A percentile compares a stretch with the other conserved stretches of the same genome.
These are phyloP conservation scores for Coemansia sp. DNA, from an alignment of 192 early-diverging fungal species.

Conservation along the genomic window DNA sequence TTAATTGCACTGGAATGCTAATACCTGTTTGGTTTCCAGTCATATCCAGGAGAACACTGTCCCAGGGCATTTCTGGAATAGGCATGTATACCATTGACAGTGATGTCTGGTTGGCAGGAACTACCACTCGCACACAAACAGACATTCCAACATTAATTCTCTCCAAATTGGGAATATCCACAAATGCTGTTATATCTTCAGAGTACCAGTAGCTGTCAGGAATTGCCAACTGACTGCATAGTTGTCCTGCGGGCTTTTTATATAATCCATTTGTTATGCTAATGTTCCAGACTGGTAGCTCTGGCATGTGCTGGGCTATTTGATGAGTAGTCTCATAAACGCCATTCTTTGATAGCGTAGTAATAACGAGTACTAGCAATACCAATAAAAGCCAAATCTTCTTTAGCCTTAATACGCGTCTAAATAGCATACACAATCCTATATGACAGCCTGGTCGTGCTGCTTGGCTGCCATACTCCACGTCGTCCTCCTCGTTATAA, in stretches of 20 bases:
- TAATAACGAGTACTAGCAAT: neutral
- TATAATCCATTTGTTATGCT: neutral
- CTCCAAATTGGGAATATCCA: constrained; percentile 8
- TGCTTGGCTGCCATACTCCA: neutral
- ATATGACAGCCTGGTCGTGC: neutral
- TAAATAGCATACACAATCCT: neutral
- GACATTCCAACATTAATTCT: constrained; percentile 18
- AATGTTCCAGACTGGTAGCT: neutral
- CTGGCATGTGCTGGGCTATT: constrained; percentile 1
- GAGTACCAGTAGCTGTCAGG: constrained; percentile 5
- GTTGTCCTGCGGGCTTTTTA: neutral
- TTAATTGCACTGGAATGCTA: constrained; percentile 1
- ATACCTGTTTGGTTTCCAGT: constrained; percentile 1
- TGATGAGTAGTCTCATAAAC: neutral
- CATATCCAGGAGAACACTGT: constrained; percentile 7
- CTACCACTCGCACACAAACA: constrained; percentile 45
- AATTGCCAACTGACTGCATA: constrained; percentile 22
- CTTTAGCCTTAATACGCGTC: neutral
- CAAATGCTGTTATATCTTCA: constrained; percentile 3
- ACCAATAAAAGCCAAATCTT: neutral
- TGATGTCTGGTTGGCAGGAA: constrained; percentile 15
- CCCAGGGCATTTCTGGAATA: constrained; percentile 9
- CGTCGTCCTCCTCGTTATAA: neutral
- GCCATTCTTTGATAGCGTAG: neutral
- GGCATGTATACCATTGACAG: constrained; percentile 6